A percentile compares a stretch with the other conserved stretches of the same genome.
phyloP scores from a whole-genome alignment of 495 filamentous ascomycete species.

The Podospora sp. region DNA sequence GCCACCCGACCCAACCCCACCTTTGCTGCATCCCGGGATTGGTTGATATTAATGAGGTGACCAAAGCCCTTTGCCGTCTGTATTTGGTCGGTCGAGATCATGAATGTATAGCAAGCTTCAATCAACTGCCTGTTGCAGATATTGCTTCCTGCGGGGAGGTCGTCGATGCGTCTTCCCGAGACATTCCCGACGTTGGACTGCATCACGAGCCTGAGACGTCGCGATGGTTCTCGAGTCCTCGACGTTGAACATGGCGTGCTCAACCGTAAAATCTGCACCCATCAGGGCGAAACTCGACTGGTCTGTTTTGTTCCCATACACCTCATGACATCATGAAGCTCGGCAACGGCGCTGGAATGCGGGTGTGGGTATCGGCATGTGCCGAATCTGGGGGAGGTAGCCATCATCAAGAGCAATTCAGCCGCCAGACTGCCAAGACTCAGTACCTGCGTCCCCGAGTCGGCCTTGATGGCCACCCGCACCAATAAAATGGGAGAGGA shows the following conservation, averaged over 20 bases:
- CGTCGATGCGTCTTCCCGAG: not conserved
- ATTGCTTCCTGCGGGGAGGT: not conserved
- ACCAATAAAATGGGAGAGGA: not conserved
- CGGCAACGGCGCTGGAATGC: not conserved
- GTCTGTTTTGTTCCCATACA: not conserved
- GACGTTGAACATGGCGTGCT: not conserved
- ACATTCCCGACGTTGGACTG: not conserved
- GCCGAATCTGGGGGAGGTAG: conserved; percentile 4
- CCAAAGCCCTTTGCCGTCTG: not conserved
- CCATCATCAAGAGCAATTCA: not conserved
- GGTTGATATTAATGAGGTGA: conserved; percentile 14
- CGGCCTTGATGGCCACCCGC: not conserved
- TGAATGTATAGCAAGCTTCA: not conserved
- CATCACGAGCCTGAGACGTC: not conserved
- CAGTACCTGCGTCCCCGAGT: not conserved
- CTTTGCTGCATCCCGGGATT: not conserved
- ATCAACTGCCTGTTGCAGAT: not conserved
- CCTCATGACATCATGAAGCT: not conserved
- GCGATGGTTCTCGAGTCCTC: not conserved
- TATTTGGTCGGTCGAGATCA: not conserved
- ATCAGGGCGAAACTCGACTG: no score
- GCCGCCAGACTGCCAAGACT: not conserved
- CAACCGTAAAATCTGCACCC: no score
- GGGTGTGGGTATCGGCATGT: not conserved
- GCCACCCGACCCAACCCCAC: conserved; percentile 7